phyloP scores from a whole-genome alignment of 2,329 filamentous ascomycete species.

The Boeremia lycopersici region DNA sequence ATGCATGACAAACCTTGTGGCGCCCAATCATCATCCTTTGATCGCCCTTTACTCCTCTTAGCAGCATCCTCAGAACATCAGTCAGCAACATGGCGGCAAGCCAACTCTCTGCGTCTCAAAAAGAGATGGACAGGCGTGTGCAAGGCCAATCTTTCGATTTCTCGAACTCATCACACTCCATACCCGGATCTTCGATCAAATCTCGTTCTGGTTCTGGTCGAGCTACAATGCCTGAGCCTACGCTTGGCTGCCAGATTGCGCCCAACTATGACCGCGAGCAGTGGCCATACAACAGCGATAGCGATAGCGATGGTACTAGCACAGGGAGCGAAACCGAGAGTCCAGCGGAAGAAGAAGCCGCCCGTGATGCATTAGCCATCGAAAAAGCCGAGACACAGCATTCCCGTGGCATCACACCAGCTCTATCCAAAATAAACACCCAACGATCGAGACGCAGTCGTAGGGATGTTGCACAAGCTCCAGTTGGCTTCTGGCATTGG shows the following conservation, averaged over 20 bases:
- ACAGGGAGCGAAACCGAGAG: slow-evolving; percentile 15
- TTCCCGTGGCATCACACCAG: slow-evolving; percentile 5
- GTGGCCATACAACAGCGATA: slow-evolving; percentile 20
- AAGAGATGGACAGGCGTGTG: not conserved
- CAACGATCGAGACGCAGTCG: slow-evolving; percentile 29
- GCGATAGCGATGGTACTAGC: slow-evolving; percentile 13
- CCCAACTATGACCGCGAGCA: slow-evolving; percentile 30
- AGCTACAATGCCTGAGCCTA: slow-evolving; percentile 22
- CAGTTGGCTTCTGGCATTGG: slow-evolving; percentile 40
- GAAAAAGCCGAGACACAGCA: slow-evolving; percentile 33
- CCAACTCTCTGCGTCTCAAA: not conserved
- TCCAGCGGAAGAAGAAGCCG: not conserved
- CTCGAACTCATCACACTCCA: not conserved
- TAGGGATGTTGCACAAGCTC: slow-evolving; percentile 15
- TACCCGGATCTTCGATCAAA: slow-evolving; percentile 1
- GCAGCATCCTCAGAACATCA: slow-evolving; percentile 4
- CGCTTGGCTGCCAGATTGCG: slow-evolving; percentile 37
- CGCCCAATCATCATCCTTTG: not conserved
- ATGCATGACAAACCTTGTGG: slow-evolving; percentile 3
- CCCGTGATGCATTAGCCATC: slow-evolving; percentile 14
- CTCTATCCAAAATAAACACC: slow-evolving; percentile 16
- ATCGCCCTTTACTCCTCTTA: slow-evolving; percentile 1
- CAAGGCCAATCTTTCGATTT: not conserved
- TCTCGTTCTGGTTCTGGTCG: not conserved
- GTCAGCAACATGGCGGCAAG: slow-evolving; percentile 10